Percentiles rank a stretch among this genome's conserved stretches.
These are phyloP conservation scores for Colletotrichum salicis DNA, from an alignment of 2,329 filamentous ascomycete species.

Conservation along the genomic window DNA sequence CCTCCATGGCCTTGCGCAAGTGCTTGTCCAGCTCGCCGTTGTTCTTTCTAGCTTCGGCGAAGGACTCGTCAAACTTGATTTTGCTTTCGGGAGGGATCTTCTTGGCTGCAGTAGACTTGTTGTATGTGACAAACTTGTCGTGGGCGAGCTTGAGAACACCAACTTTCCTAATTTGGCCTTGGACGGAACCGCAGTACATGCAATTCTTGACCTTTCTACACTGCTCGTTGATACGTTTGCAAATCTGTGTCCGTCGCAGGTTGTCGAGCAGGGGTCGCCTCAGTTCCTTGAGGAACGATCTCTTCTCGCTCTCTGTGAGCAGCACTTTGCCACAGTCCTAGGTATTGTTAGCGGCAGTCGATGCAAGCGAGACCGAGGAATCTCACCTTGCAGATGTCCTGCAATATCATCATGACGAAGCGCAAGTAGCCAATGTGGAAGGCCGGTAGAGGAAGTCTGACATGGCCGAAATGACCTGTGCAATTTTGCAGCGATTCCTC, in stretches of 20 bases:
- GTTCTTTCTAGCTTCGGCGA: slow-evolving; percentile 79
- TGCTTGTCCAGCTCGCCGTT: slow-evolving; percentile 91
- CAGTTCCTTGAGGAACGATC: slow-evolving; percentile 81
- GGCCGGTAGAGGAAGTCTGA: slow-evolving; percentile 87
- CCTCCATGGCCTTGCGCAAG: slow-evolving; percentile 90
- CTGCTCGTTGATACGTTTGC: slow-evolving; percentile 88
- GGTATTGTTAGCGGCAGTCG: background rate
- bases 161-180: slow-evolving; percentile 92
- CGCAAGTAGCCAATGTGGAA: slow-evolving; percentile 98
- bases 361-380: background rate
- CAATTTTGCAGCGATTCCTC: slow-evolving; percentile 83
- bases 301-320: slow-evolving; percentile 82
- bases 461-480: slow-evolving; percentile 95
- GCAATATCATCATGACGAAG: slow-evolving; percentile 89
- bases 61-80: slow-evolving; percentile 85
- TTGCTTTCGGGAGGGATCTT: slow-evolving; percentile 88
- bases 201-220: slow-evolving; percentile 89
- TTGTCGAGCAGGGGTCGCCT: slow-evolving; percentile 87
- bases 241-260: slow-evolving; percentile 81
- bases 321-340: slow-evolving; percentile 85
- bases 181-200: slow-evolving; percentile 81
- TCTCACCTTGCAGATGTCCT: slow-evolving; percentile 88
- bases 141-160: slow-evolving; percentile 94
- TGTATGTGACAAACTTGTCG: slow-evolving; percentile 90
- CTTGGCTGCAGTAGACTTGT: slow-evolving; percentile 85